Conservation (phyloP, 2,329 filamentous ascomycete genomes). For the Alternaria longipes region DNA sequence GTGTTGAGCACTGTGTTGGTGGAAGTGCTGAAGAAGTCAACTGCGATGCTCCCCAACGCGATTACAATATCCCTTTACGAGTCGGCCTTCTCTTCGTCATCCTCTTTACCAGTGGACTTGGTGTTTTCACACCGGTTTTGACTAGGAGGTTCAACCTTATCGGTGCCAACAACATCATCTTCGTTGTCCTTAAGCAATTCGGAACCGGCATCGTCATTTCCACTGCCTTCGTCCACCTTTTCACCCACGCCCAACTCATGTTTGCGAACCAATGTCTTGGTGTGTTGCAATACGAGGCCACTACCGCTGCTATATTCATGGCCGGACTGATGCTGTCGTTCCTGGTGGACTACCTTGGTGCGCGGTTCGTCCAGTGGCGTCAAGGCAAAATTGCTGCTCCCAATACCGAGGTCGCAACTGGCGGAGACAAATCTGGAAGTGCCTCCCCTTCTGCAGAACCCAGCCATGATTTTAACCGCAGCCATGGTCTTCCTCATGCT, state of each 20-base stretch:
- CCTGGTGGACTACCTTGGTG: constrained; percentile 72
- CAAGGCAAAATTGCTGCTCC: constrained; percentile 29
- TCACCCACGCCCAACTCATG: constrained; percentile 77
- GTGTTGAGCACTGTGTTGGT: constrained; percentile 73
- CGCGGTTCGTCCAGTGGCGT: constrained; percentile 62
- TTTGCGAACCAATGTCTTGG: constrained; percentile 76
- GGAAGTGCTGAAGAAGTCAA: constrained; percentile 52
- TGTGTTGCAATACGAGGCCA: constrained; percentile 72
- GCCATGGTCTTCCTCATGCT: constrained; percentile 27
- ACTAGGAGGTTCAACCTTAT: constrained; percentile 66
- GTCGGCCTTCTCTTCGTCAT: constrained; percentile 78
- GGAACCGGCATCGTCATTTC: constrained; percentile 77
- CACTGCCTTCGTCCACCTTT: constrained; percentile 75
- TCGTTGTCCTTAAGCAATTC: constrained; percentile 74
- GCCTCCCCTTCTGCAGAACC: constrained; percentile 19
- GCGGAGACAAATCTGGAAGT: constrained; percentile 24
- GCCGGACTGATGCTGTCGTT: constrained; percentile 78
- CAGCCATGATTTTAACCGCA: constrained; percentile 25
- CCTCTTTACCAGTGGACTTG: constrained; percentile 72
- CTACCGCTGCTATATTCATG: constrained; percentile 75
- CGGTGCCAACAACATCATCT: constrained; percentile 59
- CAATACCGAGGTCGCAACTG: constrained; percentile 25
- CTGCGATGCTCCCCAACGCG: constrained; percentile 61
- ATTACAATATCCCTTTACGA: constrained; percentile 74
- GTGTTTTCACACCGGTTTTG: constrained; percentile 74